Evolutionary conservation across 2,329 filamentous ascomycete genomes (phyloP).

Genomic region (Purpureocillium lavendulum): DNA sequence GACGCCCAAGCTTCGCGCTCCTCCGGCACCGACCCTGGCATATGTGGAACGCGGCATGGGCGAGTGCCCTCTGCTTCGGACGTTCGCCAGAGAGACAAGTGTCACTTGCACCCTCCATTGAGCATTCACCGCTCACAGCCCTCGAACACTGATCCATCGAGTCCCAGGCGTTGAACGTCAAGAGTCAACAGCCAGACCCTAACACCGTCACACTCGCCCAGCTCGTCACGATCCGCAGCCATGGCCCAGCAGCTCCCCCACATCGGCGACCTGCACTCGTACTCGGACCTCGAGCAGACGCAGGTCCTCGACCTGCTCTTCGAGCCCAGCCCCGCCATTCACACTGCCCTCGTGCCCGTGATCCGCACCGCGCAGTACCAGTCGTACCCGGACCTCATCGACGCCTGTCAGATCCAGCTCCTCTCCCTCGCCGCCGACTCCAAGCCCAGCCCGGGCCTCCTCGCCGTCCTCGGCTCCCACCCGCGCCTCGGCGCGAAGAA

Average conservation of each 20-base stretch:
- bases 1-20: conserved; percentile 10
- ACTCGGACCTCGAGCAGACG: conserved; percentile 46
- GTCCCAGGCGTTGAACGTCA: too few species aligned
- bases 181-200: too few species aligned
- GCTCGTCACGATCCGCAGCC: too few species aligned
- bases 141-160: too few species aligned
- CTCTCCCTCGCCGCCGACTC: conserved; percentile 46
- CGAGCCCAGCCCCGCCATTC: conserved; percentile 70
- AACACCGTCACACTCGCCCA: too few species aligned
- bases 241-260: conserved; percentile 38
- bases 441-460: conserved; percentile 45
- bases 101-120: conserved; percentile 2
- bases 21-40: conserved; percentile 10
- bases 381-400: conserved; percentile 63
- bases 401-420: conserved; percentile 55
- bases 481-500: conserved; percentile 76
- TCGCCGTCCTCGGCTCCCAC: conserved; percentile 70
- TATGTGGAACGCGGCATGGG: too few species aligned
- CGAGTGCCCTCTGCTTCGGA: too few species aligned
- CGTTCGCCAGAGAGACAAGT: too few species aligned
- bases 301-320: conserved; percentile 70
- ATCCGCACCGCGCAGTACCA: conserved; percentile 48
- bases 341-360: conserved; percentile 60
- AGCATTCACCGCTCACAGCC: too few species aligned
- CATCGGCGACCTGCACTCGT: conserved; percentile 44